Base-by-base conservation (phyloP, 2,329 filamentous ascomycete genomes). In the Aspergillus amoenus region DNA sequence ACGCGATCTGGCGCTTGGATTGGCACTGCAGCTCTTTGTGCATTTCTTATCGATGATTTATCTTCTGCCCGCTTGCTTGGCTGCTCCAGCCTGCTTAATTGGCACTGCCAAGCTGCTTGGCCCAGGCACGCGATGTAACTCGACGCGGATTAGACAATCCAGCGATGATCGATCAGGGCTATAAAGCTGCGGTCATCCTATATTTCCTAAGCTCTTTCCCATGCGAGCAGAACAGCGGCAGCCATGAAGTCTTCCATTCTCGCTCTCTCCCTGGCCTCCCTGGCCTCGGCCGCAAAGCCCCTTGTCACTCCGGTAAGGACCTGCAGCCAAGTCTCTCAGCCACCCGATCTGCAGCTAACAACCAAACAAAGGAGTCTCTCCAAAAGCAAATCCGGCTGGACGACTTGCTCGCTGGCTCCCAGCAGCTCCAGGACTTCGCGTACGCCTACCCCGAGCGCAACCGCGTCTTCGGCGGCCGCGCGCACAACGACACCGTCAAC, bases 401-500 rank as follows among this genome's bases (percentile, higher is more conserved):
- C 17, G 83, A 81, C 22, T 81, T 91, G 6, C 72, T 87, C 42
- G 71, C 77, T 5, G 83, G 86, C 18, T 84, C 88, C 4, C 77
- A 86, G 64, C 71, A 83, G 41, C 81, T 91, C 9, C 61, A 69
- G 50, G 57, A 70, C 42, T 65, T 70, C n/a, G 68, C 68, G 8
- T 68, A 66, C 50, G 56, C 66, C 17, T 64, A 68, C 50, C 67
- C 68, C 1, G 66, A 69, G 42, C 60, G 66, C 24, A 70, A 70
- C 43, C 68, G 68, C 9, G 68, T 69, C 40, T 70, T 70, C 49
- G 68, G 68, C 1, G 58, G 67, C n/a, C 22, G 27, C n/a, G 87
- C 87, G 24, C 88, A 90, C 64, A 66, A 77, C n/a, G 84, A 79
- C 40, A 89, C 87, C 0, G 74, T 90, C 43, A 76, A 84, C 50